Conservation (phyloP, 225 moss, liverwort and hornwort genomes). For the Polytrichum commune region DNA sequence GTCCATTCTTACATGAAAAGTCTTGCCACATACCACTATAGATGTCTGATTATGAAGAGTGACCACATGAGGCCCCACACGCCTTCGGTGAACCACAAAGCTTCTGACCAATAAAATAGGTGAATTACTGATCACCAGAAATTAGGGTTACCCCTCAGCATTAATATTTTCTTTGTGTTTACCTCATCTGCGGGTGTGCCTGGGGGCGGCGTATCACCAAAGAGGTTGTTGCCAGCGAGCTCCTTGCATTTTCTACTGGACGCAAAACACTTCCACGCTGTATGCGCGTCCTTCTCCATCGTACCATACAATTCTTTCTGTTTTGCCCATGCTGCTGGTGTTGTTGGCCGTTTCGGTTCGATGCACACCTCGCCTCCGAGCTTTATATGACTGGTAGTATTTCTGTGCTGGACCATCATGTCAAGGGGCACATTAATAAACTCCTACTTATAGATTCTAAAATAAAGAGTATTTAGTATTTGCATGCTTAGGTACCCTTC, state of each 20-base stretch:
- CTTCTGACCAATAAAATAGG: too few species aligned
- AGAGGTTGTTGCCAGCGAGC: slow-evolving; percentile 34
- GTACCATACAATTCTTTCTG: slow-evolving; percentile 35
- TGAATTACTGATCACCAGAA: too few species aligned
- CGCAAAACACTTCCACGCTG: slow-evolving; percentile 14
- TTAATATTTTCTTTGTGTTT: background rate
- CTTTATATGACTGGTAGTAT: slow-evolving; percentile 29
- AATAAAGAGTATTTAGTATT: too few species aligned
- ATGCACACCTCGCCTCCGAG: slow-evolving; percentile 36
- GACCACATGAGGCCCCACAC: too few species aligned
- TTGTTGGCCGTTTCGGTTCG: slow-evolving; percentile 4
- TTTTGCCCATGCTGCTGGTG: slow-evolving; percentile 27
- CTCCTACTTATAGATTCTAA: too few species aligned
- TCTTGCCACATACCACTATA: too few species aligned
- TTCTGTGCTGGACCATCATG: slow-evolving; percentile 15
- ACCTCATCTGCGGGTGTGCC: slow-evolving; percentile 20
- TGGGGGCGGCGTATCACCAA: slow-evolving; percentile 12
- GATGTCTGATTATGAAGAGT: too few species aligned
- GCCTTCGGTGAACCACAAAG: too few species aligned
- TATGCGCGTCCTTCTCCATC: slow-evolving; percentile 25
- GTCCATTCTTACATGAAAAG: too few species aligned
- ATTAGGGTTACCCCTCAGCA: too few species aligned
- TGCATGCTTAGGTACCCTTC: too few species aligned
- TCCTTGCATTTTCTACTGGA: slow-evolving; percentile 28
- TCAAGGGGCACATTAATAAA: background rate